Evolutionary conservation across 352 stramenopile species (phyloP), one percentile per base, ranked within the genome.

Genomic region (Bremia lactucae): DNA sequence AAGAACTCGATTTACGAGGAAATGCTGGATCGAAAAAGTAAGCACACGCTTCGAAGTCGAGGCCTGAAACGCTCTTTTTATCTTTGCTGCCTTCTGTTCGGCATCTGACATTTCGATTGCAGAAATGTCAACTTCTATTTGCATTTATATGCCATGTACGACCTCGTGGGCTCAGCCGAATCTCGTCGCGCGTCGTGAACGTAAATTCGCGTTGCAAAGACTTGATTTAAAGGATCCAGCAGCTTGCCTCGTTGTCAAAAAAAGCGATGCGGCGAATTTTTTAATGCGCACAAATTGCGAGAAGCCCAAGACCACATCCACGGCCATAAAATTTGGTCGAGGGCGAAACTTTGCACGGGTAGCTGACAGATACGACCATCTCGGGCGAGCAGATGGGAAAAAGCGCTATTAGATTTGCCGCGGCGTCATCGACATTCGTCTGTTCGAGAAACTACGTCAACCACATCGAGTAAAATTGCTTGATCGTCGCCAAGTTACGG

Each of bases 21-120:
- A 97, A 59, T 97, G 87, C 48, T 96, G 83, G 49, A 96, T 88
- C 19, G 77, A 89, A n/a, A 90, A 59, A n/a, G n/a, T n/a, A n/a
- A n/a, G n/a, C n/a, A n/a, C n/a, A n/a, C n/a, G n/a, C n/a, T n/a
- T n/a, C n/a, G 26, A 73, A 87, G 73, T 82, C 10, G 73, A 81
- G 10, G 66, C 67, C 28, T 86, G 74, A 43, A 85, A 73, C 20
- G 61, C 55, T 20, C 70, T 69, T 31, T 91, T 75, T 4, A 55
- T 60, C 33, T 84, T 84, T 15, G 68, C 62, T 9, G 63, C 42
- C 49, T 87, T 87, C 25, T 74, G 62, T 52, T 88, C 73, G 0
- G 62, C 60, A 48, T 91, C 78, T 4, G 66, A 75, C 56, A 86
- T 74, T 40, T 84, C 64, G 45, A 91, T 88, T 7, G 78, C 78